Conservation (phyloP, 2,329 filamentous ascomycete genomes). For the Pezicula neosporulosa region DNA sequence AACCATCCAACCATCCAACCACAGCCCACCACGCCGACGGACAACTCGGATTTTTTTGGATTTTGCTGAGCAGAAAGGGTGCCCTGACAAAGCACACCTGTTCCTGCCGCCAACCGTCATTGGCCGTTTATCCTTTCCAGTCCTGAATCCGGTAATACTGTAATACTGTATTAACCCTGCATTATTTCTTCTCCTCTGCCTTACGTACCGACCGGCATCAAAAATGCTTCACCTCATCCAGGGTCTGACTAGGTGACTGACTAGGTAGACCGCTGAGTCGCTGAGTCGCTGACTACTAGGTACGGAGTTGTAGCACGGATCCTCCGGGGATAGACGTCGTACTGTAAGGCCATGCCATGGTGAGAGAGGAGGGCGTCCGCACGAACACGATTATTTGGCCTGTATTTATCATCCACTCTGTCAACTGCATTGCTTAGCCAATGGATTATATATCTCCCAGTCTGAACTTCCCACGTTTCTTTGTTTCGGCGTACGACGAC, state of each 20-base stretch:
- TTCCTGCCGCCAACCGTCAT: background rate
- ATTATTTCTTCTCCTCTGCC: too few relatives aligned
- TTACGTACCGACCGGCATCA: too few relatives aligned
- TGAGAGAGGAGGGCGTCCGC: background rate
- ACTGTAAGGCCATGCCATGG: background rate
- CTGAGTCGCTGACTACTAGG: too few relatives aligned
- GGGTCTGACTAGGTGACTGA: too few relatives aligned
- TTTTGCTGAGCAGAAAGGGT: too few relatives aligned
- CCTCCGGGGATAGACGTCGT: too few relatives aligned
- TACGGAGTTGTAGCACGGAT: too few relatives aligned
- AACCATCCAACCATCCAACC: background rate
- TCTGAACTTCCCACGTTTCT: background rate
- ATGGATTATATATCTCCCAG: background rate
- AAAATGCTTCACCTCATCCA: too few relatives aligned
- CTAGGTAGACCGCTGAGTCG: too few relatives aligned
- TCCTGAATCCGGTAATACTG: too few relatives aligned
- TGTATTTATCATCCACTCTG: background rate
- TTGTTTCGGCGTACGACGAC: background rate
- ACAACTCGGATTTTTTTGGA: background rate
- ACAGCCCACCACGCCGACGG: background rate
- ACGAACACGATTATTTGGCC: background rate
- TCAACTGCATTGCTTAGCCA: background rate
- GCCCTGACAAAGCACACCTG: background rate
- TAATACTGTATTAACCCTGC: too few relatives aligned
- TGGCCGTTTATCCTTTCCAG: background rate